Percentiles rank a stretch among this genome's conserved stretches.
These are phyloP conservation scores for Xylaria sp. DNA, from an alignment of 2,329 filamentous ascomycete genomes.

Conservation along the genomic window DNA sequence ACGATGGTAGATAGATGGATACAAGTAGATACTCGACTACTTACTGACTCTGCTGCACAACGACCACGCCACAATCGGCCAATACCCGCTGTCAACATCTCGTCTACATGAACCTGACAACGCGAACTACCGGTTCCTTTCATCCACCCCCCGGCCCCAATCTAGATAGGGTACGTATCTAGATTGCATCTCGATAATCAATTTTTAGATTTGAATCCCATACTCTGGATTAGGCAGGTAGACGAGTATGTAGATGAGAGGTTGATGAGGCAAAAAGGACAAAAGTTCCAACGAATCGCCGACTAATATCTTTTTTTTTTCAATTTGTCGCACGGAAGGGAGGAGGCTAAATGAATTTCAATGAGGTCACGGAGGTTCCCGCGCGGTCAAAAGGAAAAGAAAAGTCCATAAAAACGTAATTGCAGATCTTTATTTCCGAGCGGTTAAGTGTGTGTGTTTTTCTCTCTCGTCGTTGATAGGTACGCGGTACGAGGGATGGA, in stretches of 20 bases:
- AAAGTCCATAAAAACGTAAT: neutral
- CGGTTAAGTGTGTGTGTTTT: slow-evolving; percentile 5
- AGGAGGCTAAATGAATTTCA: neutral
- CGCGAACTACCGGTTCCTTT: too few species aligned
- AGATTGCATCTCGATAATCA: too few species aligned
- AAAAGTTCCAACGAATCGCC: neutral
- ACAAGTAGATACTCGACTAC: neutral
- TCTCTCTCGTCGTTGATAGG: neutral
- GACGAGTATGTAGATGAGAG: neutral
- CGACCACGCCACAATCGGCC: neutral
- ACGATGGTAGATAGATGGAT: neutral
- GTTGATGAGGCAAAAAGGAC: neutral
- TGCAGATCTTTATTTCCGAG: slow-evolving; percentile 20
- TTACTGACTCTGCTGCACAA: neutral
- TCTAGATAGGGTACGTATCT: too few species aligned
- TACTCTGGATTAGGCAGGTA: neutral
- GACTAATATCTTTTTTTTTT: neutral
- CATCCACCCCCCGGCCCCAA: too few species aligned
- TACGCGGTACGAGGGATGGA: neutral
- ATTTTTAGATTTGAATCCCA: too few species aligned
- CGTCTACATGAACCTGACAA: neutral
- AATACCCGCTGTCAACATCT: neutral
- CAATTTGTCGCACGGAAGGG: neutral
- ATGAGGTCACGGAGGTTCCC: neutral
- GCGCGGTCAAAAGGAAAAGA: neutral